Evolutionary conservation across 176 grass and related monocot species (phyloP).

Genomic region (Juncus effusus): DNA sequence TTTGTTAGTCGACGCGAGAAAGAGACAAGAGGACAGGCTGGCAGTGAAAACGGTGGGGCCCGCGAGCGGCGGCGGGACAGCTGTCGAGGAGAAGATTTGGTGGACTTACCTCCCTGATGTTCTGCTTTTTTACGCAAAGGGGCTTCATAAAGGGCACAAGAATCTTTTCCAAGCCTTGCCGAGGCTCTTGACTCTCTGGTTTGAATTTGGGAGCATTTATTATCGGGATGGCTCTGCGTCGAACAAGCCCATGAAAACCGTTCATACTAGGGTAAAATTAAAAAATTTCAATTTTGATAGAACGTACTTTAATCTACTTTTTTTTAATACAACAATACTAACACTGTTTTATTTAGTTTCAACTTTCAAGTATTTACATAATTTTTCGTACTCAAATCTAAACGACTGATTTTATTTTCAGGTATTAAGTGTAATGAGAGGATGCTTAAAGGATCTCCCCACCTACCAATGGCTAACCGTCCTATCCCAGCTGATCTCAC

Average conservation of each 20-base stretch:
- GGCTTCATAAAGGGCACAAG: slow-evolving; percentile 88
- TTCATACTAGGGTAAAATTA: slow-evolving; percentile 49
- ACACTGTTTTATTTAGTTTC: too few species aligned
- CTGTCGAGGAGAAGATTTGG: slow-evolving; percentile 69
- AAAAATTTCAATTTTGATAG: neutral
- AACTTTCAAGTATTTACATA: neutral
- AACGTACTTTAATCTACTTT: too few species aligned
- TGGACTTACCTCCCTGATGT: slow-evolving; percentile 60
- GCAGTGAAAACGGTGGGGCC: slow-evolving; percentile 33
- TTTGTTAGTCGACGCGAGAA: slow-evolving; percentile 88
- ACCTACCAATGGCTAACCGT: slow-evolving; percentile 97
- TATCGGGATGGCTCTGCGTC: slow-evolving; percentile 38
- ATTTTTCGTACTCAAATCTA: neutral
- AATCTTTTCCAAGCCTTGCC: slow-evolving; percentile 94
- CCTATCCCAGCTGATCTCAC: slow-evolving; percentile 93
- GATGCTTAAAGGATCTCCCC: slow-evolving; percentile 80
- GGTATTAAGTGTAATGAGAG: slow-evolving; percentile 66
- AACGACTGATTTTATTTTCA: slow-evolving; percentile 13
- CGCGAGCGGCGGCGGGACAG: slow-evolving; percentile 31
- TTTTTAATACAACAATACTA: too few species aligned
- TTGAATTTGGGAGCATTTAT: slow-evolving; percentile 92
- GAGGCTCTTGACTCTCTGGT: slow-evolving; percentile 88
- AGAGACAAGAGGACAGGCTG: slow-evolving; percentile 78
- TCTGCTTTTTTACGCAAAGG: slow-evolving; percentile 65
- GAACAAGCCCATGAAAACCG: slow-evolving; percentile 55